Base-by-base conservation (phyloP, 768 basidiomycete genomes). In the Nidula microcarpa region DNA sequence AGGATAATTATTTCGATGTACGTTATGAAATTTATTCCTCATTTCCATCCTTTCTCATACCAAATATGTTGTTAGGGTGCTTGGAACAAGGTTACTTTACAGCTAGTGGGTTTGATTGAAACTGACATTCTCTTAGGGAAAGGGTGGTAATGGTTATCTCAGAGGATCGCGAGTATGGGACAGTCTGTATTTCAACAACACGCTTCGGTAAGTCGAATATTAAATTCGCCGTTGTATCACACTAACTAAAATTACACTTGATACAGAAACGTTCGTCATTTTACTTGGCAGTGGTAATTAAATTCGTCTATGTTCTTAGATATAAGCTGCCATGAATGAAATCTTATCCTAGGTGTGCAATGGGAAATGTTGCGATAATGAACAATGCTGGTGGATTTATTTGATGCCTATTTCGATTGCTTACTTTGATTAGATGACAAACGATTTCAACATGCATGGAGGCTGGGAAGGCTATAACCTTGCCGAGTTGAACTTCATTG, bases 1-100 rank as follows among this genome's bases (percentile, higher is more conserved):
- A 57, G 41, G 56, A 57, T 37, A 57, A 49, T 33, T 57, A 54
- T 30, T 57, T 57, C 30, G 56, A 57, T 37, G 56, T 53, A 54
- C 6, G 39, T 13, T 3, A 13, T 11, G 39, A 13, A 41, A 10
- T 16, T 36, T 16, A 52, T 17, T 32, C 33, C 13, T 1, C 47
- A 16, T 14, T 14, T 30, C 4, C 23, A 30, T 30, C 23, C 23
- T 30, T 30, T 30, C 23, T 30, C 23, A 30, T 30, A 30, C 23
- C 23, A 30, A 30, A 30, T 30, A 30, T 30, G 23, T 30, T 30
- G 23, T 13, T 33, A 33, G 54, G 56, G 56, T 18, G 17, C 56
- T 34, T 57, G 56, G 56, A 57, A 57, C 17, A 57, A 57, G 50
- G 56, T 55, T 16, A 11, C 6, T 41, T 35, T n/a, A 9, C 17